phyloP scores from a whole-genome alignment of 2,329 filamentous ascomycete genomes.

The Phyllosticta ampelicida region DNA sequence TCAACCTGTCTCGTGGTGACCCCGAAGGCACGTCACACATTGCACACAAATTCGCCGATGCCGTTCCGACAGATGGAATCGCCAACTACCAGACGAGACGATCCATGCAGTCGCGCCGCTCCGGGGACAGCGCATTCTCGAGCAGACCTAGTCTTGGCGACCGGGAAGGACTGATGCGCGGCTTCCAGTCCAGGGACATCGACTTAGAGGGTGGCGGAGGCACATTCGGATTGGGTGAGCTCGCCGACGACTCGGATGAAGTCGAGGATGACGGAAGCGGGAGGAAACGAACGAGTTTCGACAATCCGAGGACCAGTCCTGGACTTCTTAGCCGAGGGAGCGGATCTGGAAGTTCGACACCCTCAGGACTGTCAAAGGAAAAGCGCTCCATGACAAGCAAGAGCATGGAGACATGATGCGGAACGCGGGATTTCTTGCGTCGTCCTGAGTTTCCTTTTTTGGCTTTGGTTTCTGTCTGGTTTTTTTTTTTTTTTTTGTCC shows the following conservation, averaged over 20 bases:
- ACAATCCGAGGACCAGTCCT: slow-evolving; percentile 13
- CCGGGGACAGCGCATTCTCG: slow-evolving; percentile 42
- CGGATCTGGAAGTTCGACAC: slow-evolving; percentile 4
- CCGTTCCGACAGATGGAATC: slow-evolving; percentile 82
- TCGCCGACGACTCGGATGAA: slow-evolving; percentile 56
- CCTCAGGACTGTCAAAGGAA: slow-evolving; percentile 4
- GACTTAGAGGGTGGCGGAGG: slow-evolving; percentile 34
- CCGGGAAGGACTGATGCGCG: slow-evolving; percentile 72
- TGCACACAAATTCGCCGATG: slow-evolving; percentile 48
- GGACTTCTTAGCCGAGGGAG: neutral
- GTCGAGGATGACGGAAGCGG: slow-evolving; percentile 17
- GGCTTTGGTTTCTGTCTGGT: no score
- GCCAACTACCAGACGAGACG: slow-evolving; percentile 80
- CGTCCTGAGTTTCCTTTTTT: neutral
- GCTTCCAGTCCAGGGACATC: slow-evolving; percentile 43
- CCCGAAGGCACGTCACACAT: slow-evolving; percentile 65
- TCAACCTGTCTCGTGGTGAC: slow-evolving; percentile 90
- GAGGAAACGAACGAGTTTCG: slow-evolving; percentile 24
- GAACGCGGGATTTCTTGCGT: no score
- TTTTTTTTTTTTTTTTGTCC: neutral
- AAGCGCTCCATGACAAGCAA: slow-evolving; percentile 8
- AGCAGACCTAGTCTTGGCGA: slow-evolving; percentile 45
- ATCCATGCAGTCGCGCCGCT: slow-evolving; percentile 84
- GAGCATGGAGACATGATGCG: slow-evolving; percentile 7
- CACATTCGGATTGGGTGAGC: slow-evolving; percentile 65